Evolutionary conservation across 495 filamentous ascomycete species (phyloP), one percentile per base, ranked within the genome.

Genomic region (Neurospora pannonica): DNA sequence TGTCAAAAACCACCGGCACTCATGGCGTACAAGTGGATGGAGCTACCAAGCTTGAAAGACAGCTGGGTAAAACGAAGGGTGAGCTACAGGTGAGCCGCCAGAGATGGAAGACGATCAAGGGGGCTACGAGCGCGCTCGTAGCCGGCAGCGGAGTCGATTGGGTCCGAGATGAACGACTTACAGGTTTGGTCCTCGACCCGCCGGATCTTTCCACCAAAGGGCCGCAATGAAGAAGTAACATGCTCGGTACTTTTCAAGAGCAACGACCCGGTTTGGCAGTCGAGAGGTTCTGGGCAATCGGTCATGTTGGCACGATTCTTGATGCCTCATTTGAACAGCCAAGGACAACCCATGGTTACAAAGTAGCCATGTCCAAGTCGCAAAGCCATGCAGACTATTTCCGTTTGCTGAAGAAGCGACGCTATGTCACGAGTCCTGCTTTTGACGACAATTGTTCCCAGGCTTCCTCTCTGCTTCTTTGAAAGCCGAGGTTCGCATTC

Each of bases 131-230:
- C 72, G 92, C 89, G 5, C 86, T 93, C 43, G 87, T 97, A 39
- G 93, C 91, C 31, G 93, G 91, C 8, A 97, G 94, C 80, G 94
- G 94, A 60, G 83, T 96, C 40, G 89, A 97, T 76, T 97, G 94
- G 94, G 89, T 88, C 28, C 85, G 89, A 69, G 89, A 97, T 81
- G 87, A 89, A 48, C 85, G 84, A 71, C 84, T 97, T 72, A 83
- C 89, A 74, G 89, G 88, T 70, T 84, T 96, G 74, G 94, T 97
- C 28, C 84, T 97, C 72, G 92, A 95, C 81, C 87, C 71, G 17
- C 31, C 89, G 72, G 90, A 91, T 75, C 87, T 88, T 71, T 36
- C 54, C 31, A 67, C 28, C 13, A 67, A 31, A 67, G 28, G 54
- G 24, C 54, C 7, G 28, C 19, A 67, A 31, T 67, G 28, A 67